Evolutionary conservation across 129 eudicot species (phyloP), one percentile per base, ranked within the genome.

Genomic region (Calendula officinalis): DNA sequence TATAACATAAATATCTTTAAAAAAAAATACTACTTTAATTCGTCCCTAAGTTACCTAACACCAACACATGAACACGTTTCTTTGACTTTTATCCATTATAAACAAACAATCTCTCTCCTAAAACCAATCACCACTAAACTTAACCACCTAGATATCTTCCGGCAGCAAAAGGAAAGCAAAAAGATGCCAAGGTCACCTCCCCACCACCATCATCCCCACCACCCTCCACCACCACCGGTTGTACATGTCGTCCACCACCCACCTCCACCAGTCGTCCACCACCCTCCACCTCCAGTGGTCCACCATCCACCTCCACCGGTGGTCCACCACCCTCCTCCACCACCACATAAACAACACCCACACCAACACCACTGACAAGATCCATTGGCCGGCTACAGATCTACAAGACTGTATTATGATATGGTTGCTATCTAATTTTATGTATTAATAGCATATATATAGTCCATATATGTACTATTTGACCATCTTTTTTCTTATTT

Each of bases 261-360:
- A 17, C 74, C 64, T 6, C 66, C 74, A 10, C 48, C 74, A 0
- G 13, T 58, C 11, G 66, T 57, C 32, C 67, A 58, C 67, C 73
- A 68, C 64, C 62, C 64, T 2, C 44, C 64, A 3, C 73, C 73
- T 8, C 73, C 64, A 2, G 64, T 60, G 13, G 68, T 51, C 9
- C 76, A 47, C 54, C 56, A 71, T 35, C 70, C 70, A 16, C 76
- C 76, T 11, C 72, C 78, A 39, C 78, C 52, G 4, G 69, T 65
- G 10, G 72, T 58, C 5, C 78, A 55, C 62, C 60, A 73, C 49
- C 72, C 72, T 35, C 52, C 51, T 34, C 78, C 78, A 46, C 73
- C 78, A 53, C 80, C 64, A 7, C 80, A 52, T 60, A 69, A 60
- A 36, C 70, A 74, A 35, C 66, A 62, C 13, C 71, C 71, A 15